A percentile compares a stretch with the other conserved stretches of the same genome.
phyloP scores from a whole-genome alignment of 768 basidiomycete genomes.

The Suillus weaverae region DNA sequence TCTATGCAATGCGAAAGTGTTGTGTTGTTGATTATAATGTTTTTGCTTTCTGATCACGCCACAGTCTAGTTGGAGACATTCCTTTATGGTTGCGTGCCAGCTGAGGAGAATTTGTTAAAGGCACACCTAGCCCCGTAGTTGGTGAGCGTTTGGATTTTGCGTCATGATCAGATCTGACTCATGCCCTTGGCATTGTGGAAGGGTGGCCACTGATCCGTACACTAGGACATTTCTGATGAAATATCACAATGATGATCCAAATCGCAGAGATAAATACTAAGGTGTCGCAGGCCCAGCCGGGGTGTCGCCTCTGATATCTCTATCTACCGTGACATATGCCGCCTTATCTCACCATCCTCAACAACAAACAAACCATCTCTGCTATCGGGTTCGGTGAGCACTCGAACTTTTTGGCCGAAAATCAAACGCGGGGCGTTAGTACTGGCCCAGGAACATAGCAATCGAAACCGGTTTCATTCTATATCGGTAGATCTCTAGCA shows the following conservation, averaged over 20 bases:
- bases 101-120: not conserved
- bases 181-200: not conserved
- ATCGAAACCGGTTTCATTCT: conserved; percentile 38
- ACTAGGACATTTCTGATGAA: not conserved
- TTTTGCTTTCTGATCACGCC: not conserved
- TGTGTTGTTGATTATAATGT: not conserved
- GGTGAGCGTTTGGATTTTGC: not conserved
- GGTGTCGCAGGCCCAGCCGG: too few relatives aligned
- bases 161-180: too few relatives aligned
- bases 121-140: not conserved
- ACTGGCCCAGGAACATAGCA: conserved; percentile 75
- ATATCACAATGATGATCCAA: not conserved
- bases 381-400: conserved; percentile 56
- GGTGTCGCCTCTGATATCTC: too few relatives aligned
- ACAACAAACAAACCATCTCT: conserved; percentile 57
- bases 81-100: not conserved
- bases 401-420: conserved; percentile 1
- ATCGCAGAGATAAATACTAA: too few relatives aligned
- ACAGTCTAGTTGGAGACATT: not conserved
- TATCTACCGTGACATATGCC: too few relatives aligned
- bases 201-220: not conserved
- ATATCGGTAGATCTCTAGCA: conserved; percentile 61
- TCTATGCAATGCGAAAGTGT: too few relatives aligned
- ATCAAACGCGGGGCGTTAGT: too few relatives aligned
- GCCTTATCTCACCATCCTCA: conserved; percentile 54